phyloP scores from a whole-genome alignment of 75 land plant species.

The Selaginella moellendorffii region DNA sequence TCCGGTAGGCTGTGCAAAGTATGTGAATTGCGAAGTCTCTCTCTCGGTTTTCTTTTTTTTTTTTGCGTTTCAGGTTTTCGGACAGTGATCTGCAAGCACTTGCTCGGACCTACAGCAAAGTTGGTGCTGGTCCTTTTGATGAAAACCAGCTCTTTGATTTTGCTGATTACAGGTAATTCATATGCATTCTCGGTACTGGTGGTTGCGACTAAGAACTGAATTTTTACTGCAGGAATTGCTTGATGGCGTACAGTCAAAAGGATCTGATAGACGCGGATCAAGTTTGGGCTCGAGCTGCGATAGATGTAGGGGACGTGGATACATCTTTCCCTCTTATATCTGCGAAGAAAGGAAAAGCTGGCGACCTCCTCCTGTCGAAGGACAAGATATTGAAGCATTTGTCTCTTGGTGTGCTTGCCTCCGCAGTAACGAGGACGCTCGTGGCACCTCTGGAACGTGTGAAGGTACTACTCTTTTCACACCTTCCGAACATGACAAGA shows the following conservation, averaged over 20 bases:
- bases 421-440: slow-evolving; percentile 12
- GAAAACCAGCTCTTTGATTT: slow-evolving; percentile 8
- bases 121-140: not conserved
- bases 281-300: slow-evolving; percentile 11
- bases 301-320: slow-evolving; percentile 14
- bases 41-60: too few relatives aligned
- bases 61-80: slow-evolving; percentile 1
- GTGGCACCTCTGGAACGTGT: slow-evolving; percentile 17
- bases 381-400: slow-evolving; percentile 2
- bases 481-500: not conserved
- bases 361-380: too few relatives aligned
- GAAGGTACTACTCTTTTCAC: slow-evolving; percentile 6
- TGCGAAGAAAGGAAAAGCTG: not conserved
- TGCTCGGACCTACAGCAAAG: not conserved
- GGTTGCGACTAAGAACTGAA: too few relatives aligned
- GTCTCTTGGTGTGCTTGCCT: not conserved
- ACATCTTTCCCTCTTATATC: slow-evolving; percentile 13
- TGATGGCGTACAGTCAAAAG: slow-evolving; percentile 5
- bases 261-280: slow-evolving; percentile 7
- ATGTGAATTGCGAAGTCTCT: too few relatives aligned
- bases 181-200: too few relatives aligned
- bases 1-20: slow-evolving; percentile 13
- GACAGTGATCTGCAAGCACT: not conserved
- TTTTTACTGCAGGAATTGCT: slow-evolving; percentile 8
- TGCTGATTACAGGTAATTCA: slow-evolving; percentile 14